Evolutionary conservation across 805 yeast species (phyloP), one percentile per base, ranked within the genome.

Genomic region (Brettanomyces custersianus): DNA sequence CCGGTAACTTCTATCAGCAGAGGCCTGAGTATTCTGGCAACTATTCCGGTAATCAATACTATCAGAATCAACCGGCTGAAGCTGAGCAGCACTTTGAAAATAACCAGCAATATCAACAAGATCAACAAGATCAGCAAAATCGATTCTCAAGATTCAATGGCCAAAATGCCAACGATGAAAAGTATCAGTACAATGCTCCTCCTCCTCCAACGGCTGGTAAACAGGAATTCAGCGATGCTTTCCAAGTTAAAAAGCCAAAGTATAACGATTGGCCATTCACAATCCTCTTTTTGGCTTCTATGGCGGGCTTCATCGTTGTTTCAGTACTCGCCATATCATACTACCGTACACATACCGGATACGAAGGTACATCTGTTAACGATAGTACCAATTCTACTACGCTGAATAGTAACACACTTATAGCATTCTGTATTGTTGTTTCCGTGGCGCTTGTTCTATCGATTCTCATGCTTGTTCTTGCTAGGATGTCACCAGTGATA

Each of bases 191-290:
- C 23, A 45, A 49, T 11, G 31, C 47, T 10, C 54, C 54, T 2
- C 49, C 54, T 4, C 33, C 59, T 7, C 51, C 70, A 4, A 40
- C 60, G 8, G 48, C 72, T 4, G 49, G 45, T 2, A 33, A 34
- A 45, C 54, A 52, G 19, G 62, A 68, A 2, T 83, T 77, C 51
- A 81, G 74, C 20, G 77, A 83, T 33, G 70, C 77, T 3, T 84
- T 84, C 58, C 73, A 77, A 43, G 67, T 80, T 22, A 71, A 68
- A 25, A 68, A 64, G 39, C 83, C 84, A 3, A 68, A 60, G 40
- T 72, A 62, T 57, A 78, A 84, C 49, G 95, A 86, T 55, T 66
- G 78, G 70, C 78, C 82, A 0, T 80, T 80, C 47, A 65, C 80
- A 0, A 39, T 81, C 4, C 68, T 85, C 29, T 55, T 52, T 20